phyloP scores from a whole-genome alignment of 192 early-diverging fungal species.

The Diversispora epigaea region DNA sequence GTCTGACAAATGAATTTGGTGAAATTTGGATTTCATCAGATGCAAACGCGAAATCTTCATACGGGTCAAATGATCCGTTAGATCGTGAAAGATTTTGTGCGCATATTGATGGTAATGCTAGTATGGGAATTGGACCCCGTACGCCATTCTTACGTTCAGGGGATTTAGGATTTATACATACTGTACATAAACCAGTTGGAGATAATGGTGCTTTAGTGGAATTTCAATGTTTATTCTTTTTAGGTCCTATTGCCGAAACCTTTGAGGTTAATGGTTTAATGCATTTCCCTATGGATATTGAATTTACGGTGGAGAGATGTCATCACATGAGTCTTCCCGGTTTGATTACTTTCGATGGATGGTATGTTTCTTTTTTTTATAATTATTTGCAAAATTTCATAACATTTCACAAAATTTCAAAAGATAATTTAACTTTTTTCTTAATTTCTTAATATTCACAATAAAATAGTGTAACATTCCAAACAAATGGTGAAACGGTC shows the following conservation, averaged over 20 bases:
- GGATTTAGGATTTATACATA: constrained; percentile 80
- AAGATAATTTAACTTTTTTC: not conserved
- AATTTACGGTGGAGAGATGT: constrained; percentile 67
- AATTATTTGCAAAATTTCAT: not conserved
- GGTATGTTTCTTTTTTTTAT: not conserved
- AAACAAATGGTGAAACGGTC: constrained; percentile 43
- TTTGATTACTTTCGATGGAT: not conserved
- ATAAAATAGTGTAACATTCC: constrained; percentile 41
- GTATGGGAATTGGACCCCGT: constrained; percentile 34
- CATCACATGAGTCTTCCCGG: constrained; percentile 7
- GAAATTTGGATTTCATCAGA: constrained; percentile 85
- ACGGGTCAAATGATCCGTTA: constrained; percentile 41
- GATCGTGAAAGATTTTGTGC: constrained; percentile 45
- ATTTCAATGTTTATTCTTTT: constrained; percentile 74
- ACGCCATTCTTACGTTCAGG: constrained; percentile 74
- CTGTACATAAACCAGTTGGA: constrained; percentile 54
- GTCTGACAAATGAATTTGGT: constrained; percentile 69
- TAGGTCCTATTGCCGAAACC: constrained; percentile 70
- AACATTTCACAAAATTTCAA: not conserved
- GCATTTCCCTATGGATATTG: constrained; percentile 75
- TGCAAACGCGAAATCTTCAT: constrained; percentile 50
- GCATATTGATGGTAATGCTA: constrained; percentile 59
- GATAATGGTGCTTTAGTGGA: constrained; percentile 56
- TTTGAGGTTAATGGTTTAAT: constrained; percentile 69
- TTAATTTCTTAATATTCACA: not conserved